A percentile compares a stretch with the other conserved stretches of the same genome.
Evolutionary conservation across 805 yeast genomes (phyloP).

Genomic region (Zygosaccharomyces lentus): DNA sequence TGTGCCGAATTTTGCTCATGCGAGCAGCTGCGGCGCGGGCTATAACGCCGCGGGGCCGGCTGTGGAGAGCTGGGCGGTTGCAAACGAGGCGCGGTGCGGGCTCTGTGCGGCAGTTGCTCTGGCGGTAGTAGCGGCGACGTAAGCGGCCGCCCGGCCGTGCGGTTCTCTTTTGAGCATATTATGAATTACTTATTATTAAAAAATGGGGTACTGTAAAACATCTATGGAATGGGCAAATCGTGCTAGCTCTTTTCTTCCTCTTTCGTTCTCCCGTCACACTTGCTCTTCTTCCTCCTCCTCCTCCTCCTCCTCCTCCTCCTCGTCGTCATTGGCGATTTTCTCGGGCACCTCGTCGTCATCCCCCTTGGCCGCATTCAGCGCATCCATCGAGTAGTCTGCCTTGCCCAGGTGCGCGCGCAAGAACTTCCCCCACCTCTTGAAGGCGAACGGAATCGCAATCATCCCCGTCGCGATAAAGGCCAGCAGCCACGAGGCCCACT

Average conservation of each 20-base stretch:
- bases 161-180: neutral
- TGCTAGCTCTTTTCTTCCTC: neutral
- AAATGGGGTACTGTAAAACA: neutral
- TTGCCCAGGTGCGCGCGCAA: constrained; percentile 64
- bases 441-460: constrained; percentile 67
- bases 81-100: too few species aligned
- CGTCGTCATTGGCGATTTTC: neutral
- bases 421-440: constrained; percentile 60
- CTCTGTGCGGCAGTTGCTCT: too few species aligned
- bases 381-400: constrained; percentile 51
- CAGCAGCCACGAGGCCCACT: constrained; percentile 77
- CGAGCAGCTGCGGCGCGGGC: neutral
- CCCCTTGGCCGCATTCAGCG: constrained; percentile 16
- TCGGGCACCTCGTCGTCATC: neutral
- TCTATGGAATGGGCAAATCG: neutral
- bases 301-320: neutral
- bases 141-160: neutral
- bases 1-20: constrained; percentile 4
- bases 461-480: constrained; percentile 75
- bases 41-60: too few species aligned
- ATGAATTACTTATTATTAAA: neutral
- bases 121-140: too few species aligned
- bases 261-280: neutral
- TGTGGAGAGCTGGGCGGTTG: too few species aligned
- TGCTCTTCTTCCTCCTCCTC: neutral